Conservation (phyloP, 768 basidiomycete species). For the Mycena floridula region DNA sequence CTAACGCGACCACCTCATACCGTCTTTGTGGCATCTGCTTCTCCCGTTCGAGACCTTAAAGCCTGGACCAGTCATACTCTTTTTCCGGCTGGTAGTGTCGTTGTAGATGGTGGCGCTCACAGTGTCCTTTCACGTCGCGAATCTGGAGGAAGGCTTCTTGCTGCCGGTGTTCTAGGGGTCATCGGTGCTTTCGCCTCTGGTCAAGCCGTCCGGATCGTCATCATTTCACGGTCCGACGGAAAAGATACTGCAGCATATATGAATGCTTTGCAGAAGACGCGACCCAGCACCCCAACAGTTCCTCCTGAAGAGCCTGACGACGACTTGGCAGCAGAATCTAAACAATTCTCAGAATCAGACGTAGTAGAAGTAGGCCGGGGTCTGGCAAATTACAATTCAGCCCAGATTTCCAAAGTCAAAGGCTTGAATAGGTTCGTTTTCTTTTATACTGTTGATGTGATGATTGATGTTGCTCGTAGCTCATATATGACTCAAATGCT, state of each 20-base stretch:
- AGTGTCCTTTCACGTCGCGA: conserved; percentile 77
- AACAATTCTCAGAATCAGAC: conserved; percentile 47
- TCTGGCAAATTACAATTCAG: conserved; percentile 92
- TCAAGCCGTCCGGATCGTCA: conserved; percentile 85
- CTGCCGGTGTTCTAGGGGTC: conserved; percentile 85
- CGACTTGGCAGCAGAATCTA: conserved; percentile 17
- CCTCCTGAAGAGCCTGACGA: conserved; percentile 33
- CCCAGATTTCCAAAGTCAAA: conserved; percentile 82
- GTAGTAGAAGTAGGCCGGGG: conserved; percentile 90
- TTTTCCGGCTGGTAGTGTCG: conserved; percentile 78
- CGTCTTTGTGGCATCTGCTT: conserved; percentile 67
- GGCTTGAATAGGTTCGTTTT: conserved; percentile 82
- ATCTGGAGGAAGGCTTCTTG: conserved; percentile 87
- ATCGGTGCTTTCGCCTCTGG: conserved; percentile 89
- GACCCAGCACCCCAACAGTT: conserved; percentile 50
- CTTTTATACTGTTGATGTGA: not conserved
- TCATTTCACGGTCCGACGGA: conserved; percentile 33
- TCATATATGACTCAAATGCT: conserved; percentile 73
- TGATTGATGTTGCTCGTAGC: conserved; percentile 32
- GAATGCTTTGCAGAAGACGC: conserved; percentile 35
- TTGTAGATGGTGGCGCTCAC: conserved; percentile 88
- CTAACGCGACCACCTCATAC: conserved; percentile 50
- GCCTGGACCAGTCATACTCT: conserved; percentile 98
- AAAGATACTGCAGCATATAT: no score
- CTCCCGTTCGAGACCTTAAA: conserved; percentile 82